Base-by-base conservation (phyloP, 768 basidiomycete species). In the Dioszegia aurantiaca region DNA sequence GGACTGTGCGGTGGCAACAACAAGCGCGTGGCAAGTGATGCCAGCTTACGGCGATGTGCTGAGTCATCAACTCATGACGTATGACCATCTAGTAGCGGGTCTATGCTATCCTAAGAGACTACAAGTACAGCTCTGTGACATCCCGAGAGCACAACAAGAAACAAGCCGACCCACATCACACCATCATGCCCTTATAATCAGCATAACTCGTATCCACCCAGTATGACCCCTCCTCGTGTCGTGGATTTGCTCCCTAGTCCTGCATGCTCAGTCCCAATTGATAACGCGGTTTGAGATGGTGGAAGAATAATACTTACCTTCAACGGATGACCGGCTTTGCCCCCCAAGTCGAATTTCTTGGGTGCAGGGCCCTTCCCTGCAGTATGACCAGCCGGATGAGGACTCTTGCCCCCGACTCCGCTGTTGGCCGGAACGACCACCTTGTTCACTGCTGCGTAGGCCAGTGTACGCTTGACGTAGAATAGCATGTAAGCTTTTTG, bases 401-500 rank as follows among this genome's bases (percentile, higher is more conserved):
- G 11, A 36, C 24, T n/a, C 23, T 53, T 53, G 3, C 51, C 51
- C 12, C 36, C 51, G 14, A 53, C 51, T 14, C 24, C 39, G 23
- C 37, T 53, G n/a, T 53, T 53, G 33, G 37, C 51, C 16, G 51
- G 36, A 4, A 53, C 23, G n/a, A 31, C 23, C 24, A 40, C 24
- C 51, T 40, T 53, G 24, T 16, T 40, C 12, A 53, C 26, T 1
- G 37, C 47, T 19, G 64, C 87, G 77, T 92, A 93, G 62, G 92
- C 88, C 44, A 93, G 80, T 61, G 89, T 84, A 11, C 88, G 84
- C 76, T 93, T 93, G 60, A 90, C 89, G 72, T 94, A 95, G 79
- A 93, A 92, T 62, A 90, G 89, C 91, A 94, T 93, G 76, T 94
- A 94, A 4, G 89, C 87, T 47, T 84, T 81, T 19, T 90, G 89